phyloP scores from a whole-genome alignment of 441 rosid genomes.

The Populus hybrid region DNA sequence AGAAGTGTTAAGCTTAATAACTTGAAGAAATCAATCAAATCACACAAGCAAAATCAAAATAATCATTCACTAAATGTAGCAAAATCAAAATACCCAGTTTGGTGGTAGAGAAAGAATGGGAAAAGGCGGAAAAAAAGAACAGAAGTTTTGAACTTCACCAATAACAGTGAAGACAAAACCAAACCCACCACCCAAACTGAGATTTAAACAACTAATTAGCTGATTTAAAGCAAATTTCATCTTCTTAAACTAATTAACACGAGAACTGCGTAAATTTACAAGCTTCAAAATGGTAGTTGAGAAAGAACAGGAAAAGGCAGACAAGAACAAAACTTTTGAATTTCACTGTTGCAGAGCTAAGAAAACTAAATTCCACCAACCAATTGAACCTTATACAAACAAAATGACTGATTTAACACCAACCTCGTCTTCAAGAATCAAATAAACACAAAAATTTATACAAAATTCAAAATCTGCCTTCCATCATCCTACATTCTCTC shows the following conservation, averaged over 20 bases:
- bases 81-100: background rate
- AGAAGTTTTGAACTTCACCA: background rate
- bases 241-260: background rate
- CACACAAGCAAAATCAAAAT: background rate
- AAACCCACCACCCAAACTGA: background rate
- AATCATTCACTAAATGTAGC: background rate
- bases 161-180: background rate
- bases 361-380: background rate
- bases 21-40: background rate
- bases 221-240: background rate
- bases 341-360: background rate
- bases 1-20: background rate
- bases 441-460: background rate
- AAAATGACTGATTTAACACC: background rate
- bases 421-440: background rate
- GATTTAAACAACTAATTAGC: background rate
- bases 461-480: conserved; percentile 2
- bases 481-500: conserved; percentile 12
- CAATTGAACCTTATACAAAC: background rate
- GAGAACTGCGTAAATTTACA: background rate
- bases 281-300: background rate
- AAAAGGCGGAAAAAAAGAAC: background rate
- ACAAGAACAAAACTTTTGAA: background rate
- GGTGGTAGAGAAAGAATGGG: background rate
- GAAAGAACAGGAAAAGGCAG: background rate